These are phyloP conservation scores for Silene latifolia DNA, from an alignment of 148 eudicot genomes.

Conservation along the genomic window DNA sequence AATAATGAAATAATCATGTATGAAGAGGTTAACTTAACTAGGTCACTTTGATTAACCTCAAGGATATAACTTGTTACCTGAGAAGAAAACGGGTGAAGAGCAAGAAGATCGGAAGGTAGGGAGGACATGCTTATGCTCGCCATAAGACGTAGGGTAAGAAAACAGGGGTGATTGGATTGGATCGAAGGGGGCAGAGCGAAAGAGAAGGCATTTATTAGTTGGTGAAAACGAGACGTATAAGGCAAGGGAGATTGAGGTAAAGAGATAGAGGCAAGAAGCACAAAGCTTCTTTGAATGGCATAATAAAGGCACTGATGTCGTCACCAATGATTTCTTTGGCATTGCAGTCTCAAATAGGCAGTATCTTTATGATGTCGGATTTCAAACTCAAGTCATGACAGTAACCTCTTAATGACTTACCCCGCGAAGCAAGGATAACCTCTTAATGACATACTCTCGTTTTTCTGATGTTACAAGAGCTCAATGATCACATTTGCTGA, in stretches of 20 bases:
- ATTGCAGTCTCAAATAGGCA: not conserved
- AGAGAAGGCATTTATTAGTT: conserved; percentile 60
- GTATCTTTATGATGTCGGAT: not conserved
- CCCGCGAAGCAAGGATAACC: too few species aligned
- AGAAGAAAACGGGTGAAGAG: conserved; percentile 79
- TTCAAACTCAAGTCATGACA: not conserved
- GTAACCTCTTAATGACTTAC: not conserved
- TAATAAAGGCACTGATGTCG: conserved; percentile 34
- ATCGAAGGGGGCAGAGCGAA: conserved; percentile 58
- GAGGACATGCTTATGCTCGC: conserved; percentile 74
- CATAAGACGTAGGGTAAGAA: conserved; percentile 72
- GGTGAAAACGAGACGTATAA: conserved; percentile 60
- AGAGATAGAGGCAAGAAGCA: conserved; percentile 64
- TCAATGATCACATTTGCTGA: not conserved
- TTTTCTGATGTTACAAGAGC: too few species aligned
- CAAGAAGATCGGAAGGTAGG: conserved; percentile 78
- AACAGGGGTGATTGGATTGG: conserved; percentile 71
- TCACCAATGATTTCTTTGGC: not conserved
- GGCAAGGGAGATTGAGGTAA: conserved; percentile 50
- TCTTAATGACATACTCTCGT: too few species aligned
- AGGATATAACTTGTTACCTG: conserved; percentile 36
- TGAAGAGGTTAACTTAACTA: not conserved
- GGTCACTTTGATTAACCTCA: not conserved
- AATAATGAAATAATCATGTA: not conserved
- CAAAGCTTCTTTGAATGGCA: conserved; percentile 77